Percentiles rank a stretch among this genome's conserved stretches.
Evolutionary conservation across 1,284 basidiomycete species (phyloP).

Genomic region (Acaromyces ingoldii): DNA sequence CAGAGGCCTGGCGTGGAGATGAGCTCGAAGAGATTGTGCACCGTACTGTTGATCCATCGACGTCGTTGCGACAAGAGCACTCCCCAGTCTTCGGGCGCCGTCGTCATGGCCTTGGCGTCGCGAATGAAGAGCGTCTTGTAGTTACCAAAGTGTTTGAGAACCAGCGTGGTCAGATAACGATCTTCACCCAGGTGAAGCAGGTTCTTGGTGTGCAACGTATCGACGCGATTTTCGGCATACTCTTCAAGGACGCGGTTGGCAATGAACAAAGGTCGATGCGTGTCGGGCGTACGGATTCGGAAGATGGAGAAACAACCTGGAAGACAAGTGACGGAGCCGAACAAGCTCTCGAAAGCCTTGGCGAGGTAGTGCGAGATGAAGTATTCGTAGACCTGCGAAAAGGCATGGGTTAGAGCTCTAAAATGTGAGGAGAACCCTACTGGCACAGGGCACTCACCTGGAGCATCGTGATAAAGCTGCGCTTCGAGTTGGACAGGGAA

Average conservation of each 20-base stretch:
- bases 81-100: constrained; percentile 69
- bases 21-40: constrained; percentile 92
- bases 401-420: not conserved
- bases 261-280: constrained; percentile 52
- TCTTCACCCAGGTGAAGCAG: constrained; percentile 94
- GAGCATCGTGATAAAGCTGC: constrained; percentile 96
- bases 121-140: constrained; percentile 86
- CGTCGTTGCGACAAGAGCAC: constrained; percentile 93
- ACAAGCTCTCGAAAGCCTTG: constrained; percentile 94
- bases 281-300: constrained; percentile 48
- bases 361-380: constrained; percentile 68
- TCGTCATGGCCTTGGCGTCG: constrained; percentile 71
- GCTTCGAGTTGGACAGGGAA: constrained; percentile 78
- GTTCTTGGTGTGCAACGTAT: constrained; percentile 85
- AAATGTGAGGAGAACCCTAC: no score
- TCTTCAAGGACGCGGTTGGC: constrained; percentile 84
- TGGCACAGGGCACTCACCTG: constrained; percentile 56
- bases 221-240: constrained; percentile 92
- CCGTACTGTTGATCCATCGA: constrained; percentile 99
- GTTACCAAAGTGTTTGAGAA: constrained; percentile 64
- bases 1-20: constrained; percentile 88
- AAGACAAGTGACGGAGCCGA: constrained; percentile 95
- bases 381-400: constrained; percentile 58
- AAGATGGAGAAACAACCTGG: constrained; percentile 60
- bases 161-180: constrained; percentile 90